Conservation (phyloP, 148 eudicot genomes). For the Arbutus unedo region DNA sequence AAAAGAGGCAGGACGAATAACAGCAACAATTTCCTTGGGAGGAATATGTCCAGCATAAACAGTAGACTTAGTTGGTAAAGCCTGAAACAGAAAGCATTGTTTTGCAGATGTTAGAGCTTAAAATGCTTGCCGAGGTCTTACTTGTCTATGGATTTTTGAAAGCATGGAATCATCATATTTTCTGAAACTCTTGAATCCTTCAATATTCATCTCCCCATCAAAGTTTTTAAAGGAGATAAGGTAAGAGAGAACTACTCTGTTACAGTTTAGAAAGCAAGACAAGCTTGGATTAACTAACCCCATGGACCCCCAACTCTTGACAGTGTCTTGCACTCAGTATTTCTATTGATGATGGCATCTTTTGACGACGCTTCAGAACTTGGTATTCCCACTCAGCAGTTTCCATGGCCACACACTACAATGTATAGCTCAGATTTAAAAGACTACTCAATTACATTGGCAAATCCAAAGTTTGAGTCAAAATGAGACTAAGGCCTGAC, state of each 20-base stretch:
- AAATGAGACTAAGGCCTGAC: constrained; percentile 29
- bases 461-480: background rate
- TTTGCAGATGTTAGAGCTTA: background rate
- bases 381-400: constrained; percentile 48
- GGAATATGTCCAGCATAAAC: constrained; percentile 46
- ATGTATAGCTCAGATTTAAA: background rate
- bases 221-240: background rate
- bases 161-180: background rate
- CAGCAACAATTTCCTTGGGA: constrained; percentile 56
- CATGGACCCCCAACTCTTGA: constrained; percentile 46
- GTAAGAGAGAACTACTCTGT: background rate
- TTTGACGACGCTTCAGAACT: constrained; percentile 34
- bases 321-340: constrained; percentile 41
- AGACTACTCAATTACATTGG: background rate
- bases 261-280: background rate
- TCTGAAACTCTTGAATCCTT: background rate
- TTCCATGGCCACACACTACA: constrained; percentile 50
- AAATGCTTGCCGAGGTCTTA: background rate
- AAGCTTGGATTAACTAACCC: constrained; percentile 41
- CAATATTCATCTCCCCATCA: too few species aligned
- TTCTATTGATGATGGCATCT: constrained; percentile 52
- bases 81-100: constrained; percentile 32
- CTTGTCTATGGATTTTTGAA: background rate
- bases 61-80: constrained; percentile 31
- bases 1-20: constrained; percentile 54